phyloP scores from a whole-genome alignment of 805 yeast genomes.

The Candida taoyuanica region DNA sequence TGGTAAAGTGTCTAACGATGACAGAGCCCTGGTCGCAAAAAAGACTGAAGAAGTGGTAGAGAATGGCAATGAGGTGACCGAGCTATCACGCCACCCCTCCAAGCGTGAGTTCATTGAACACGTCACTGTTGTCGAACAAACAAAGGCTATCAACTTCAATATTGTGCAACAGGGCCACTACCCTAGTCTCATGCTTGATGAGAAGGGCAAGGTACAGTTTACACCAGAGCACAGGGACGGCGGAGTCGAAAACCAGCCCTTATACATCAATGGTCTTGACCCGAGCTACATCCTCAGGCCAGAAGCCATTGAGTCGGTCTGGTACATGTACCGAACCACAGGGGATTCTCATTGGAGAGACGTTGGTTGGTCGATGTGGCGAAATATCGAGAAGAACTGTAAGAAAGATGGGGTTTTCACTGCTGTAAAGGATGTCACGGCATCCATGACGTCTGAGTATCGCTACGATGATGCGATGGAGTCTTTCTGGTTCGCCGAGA shows the following conservation, averaged over 20 bases:
- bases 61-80: no score
- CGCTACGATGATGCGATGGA: slow-evolving; percentile 35
- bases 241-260: slow-evolving; percentile 26
- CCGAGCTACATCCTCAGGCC: slow-evolving; percentile 48
- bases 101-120: no score
- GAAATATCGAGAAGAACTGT: slow-evolving; percentile 31
- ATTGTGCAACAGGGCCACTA: slow-evolving; percentile 1
- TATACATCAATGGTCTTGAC: slow-evolving; percentile 32
- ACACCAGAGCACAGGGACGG: slow-evolving; percentile 2
- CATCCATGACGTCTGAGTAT: slow-evolving; percentile 21
- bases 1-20: not conserved
- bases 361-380: slow-evolving; percentile 47
- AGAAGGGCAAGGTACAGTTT: slow-evolving; percentile 13
- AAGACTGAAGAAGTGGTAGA: slow-evolving; percentile 2
- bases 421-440: slow-evolving; percentile 37
- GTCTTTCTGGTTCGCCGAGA: slow-evolving; percentile 55
- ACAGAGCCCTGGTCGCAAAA: not conserved
- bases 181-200: slow-evolving; percentile 3
- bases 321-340: slow-evolving; percentile 54
- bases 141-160: slow-evolving; percentile 6
- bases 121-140: no score
- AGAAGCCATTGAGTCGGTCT: slow-evolving; percentile 57
- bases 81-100: no score
- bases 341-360: slow-evolving; percentile 55
- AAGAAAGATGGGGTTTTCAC: slow-evolving; percentile 33